phyloP scores from a whole-genome alignment of 176 grass and related monocot genomes.

The Tuctoria greenei region DNA sequence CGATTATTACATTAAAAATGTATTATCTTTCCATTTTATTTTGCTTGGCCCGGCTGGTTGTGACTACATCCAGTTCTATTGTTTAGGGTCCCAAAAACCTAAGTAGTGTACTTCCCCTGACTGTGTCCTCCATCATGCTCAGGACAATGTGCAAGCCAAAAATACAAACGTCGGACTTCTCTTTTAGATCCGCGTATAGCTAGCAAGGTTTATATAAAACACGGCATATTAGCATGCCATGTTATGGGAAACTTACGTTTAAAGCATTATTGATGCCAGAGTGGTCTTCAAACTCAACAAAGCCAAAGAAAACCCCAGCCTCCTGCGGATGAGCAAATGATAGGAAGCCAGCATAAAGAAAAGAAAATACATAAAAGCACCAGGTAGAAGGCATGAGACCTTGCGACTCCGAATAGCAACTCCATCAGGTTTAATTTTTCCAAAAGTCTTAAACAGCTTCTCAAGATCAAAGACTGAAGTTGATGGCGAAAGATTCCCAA shows the following conservation, averaged over 20 bases:
- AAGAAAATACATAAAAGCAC: not conserved
- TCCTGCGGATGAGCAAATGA: constrained; percentile 42
- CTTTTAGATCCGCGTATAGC: not conserved
- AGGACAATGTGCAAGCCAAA: not conserved
- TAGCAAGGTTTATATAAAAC: not conserved
- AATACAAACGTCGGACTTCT: not conserved
- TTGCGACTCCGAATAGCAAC: constrained; percentile 80
- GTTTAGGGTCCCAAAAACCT: not conserved
- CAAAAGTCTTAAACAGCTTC: constrained; percentile 64
- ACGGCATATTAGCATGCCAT: constrained; percentile 2
- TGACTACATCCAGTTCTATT: not conserved
- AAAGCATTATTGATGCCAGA: constrained; percentile 67
- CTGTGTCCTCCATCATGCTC: not conserved
- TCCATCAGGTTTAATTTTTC: constrained; percentile 62
- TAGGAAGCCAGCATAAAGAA: constrained; percentile 21
- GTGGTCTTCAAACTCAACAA: constrained; percentile 64
- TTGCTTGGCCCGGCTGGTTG: not conserved
- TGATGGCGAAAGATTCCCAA: constrained; percentile 69
- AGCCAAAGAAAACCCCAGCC: constrained; percentile 73
- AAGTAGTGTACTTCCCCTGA: no score
- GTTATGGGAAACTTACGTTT: constrained; percentile 41
- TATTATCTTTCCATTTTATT: no score
- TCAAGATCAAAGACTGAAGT: constrained; percentile 64
- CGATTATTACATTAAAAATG: not conserved
- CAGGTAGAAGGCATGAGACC: constrained; percentile 40